Evolutionary conservation across 176 grass and related monocot genomes (phyloP).

Genomic region (Triticum monococcum): DNA sequence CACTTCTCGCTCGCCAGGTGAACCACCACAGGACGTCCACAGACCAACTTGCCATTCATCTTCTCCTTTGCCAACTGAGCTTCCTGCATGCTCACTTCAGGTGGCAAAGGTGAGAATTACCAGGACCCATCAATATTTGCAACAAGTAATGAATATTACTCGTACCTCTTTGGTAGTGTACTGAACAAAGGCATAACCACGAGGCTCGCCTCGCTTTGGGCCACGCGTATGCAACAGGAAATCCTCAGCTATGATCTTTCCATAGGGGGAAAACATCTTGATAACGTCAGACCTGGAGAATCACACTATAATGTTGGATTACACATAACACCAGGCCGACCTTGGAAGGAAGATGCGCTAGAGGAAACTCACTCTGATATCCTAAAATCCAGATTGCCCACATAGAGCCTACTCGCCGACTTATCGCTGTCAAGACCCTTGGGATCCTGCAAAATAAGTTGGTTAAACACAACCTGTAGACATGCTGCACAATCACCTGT

Average conservation of each 20-base stretch:
- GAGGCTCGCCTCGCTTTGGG: constrained; percentile 80
- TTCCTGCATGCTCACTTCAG: constrained; percentile 98
- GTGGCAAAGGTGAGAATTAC: constrained; percentile 62
- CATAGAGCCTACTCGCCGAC: constrained; percentile 64
- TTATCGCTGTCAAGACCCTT: constrained; percentile 47
- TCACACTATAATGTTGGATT: constrained; percentile 4
- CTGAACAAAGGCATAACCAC: constrained; percentile 92
- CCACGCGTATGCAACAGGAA: constrained; percentile 80
- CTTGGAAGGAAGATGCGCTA: not conserved
- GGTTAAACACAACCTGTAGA: constrained; percentile 4
- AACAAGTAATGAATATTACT: constrained; percentile 31
- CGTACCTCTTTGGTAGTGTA: constrained; percentile 88
- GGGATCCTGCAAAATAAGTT: constrained; percentile 44
- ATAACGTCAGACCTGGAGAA: constrained; percentile 64
- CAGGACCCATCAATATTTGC: constrained; percentile 1
- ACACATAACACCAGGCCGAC: not conserved
- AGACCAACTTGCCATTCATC: constrained; percentile 76
- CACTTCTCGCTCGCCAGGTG: constrained; percentile 80
- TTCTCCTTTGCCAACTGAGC: constrained; percentile 81
- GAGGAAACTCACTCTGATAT: constrained; percentile 67
- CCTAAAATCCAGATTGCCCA: constrained; percentile 86
- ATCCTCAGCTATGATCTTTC: constrained; percentile 75
- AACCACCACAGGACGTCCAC: constrained; percentile 73
- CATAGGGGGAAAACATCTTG: constrained; percentile 93
- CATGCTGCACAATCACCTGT: not conserved